Evolutionary conservation across 2,329 filamentous ascomycete genomes (phyloP).

Genomic region (Emergomyces africanus): DNA sequence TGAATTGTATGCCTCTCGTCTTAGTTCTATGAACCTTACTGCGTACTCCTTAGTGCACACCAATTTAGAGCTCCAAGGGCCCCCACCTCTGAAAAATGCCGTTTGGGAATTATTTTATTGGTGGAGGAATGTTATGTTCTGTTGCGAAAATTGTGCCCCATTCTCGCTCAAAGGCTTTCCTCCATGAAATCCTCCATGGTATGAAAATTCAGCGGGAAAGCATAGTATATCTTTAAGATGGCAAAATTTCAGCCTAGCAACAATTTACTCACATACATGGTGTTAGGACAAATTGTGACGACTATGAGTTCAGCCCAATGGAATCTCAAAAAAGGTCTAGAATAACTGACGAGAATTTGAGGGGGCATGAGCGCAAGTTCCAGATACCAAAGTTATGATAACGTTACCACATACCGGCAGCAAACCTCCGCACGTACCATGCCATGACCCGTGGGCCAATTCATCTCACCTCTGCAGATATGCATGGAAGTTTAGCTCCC

Average conservation of each 20-base stretch:
- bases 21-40: neutral
- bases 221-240: too few relatives aligned
- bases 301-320: neutral
- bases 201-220: too few relatives aligned
- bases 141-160: too few relatives aligned
- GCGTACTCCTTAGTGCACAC: too few relatives aligned
- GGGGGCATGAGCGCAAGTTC: neutral
- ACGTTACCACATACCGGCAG: neutral
- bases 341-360: neutral
- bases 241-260: too few relatives aligned
- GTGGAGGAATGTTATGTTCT: too few relatives aligned
- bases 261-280: too few relatives aligned
- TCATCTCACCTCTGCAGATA: neutral
- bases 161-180: too few relatives aligned
- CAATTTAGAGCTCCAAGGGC: neutral
- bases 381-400: neutral
- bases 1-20: neutral
- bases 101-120: neutral
- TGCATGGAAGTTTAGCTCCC: neutral
- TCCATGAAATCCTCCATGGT: too few relatives aligned
- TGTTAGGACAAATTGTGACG: neutral
- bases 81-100: too few relatives aligned
- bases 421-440: neutral
- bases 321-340: neutral
- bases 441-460: neutral